phyloP scores from a whole-genome alignment of 768 basidiomycete species.

The Leucosporidium creatinivorum region DNA sequence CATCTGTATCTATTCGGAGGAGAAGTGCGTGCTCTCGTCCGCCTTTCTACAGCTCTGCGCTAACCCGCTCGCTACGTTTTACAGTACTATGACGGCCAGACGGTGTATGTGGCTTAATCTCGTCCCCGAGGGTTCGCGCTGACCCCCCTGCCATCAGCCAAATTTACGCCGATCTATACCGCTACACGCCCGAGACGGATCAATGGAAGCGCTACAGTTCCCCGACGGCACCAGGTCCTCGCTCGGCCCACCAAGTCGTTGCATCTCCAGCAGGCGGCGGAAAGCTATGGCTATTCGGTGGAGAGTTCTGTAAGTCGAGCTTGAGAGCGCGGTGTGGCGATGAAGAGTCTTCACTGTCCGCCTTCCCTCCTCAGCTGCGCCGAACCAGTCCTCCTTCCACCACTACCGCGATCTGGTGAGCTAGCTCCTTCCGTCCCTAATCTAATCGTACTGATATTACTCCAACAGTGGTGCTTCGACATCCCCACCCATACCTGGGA shows the following conservation, averaged over 20 bases:
- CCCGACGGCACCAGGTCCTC: constrained; percentile 74
- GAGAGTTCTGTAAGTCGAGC: constrained; percentile 52
- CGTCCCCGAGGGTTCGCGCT: background rate
- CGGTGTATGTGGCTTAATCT: constrained; percentile 49
- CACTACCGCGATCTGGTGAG: constrained; percentile 68
- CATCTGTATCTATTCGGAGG: constrained; percentile 55
- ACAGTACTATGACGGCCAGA: constrained; percentile 80
- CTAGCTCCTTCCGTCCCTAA: background rate
- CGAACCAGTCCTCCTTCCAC: constrained; percentile 48
- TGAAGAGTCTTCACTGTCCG: no score
- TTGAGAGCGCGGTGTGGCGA: no score
- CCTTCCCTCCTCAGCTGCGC: constrained; percentile 18
- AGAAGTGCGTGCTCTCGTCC: background rate
- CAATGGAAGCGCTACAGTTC: constrained; percentile 86
- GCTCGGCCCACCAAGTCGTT: constrained; percentile 77
- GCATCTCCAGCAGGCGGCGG: constrained; percentile 70
- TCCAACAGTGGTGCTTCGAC: constrained; percentile 58
- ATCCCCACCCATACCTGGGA: constrained; percentile 74
- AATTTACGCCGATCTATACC: constrained; percentile 80
- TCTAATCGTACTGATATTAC: background rate
- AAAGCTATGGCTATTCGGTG: constrained; percentile 53
- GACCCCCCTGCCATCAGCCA: constrained; percentile 46
- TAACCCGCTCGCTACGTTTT: constrained; percentile 42
- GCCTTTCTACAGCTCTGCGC: background rate
- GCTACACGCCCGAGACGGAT: constrained; percentile 81